Conservation (phyloP, 1,284 basidiomycete genomes). For the Abortiporus biennis region DNA sequence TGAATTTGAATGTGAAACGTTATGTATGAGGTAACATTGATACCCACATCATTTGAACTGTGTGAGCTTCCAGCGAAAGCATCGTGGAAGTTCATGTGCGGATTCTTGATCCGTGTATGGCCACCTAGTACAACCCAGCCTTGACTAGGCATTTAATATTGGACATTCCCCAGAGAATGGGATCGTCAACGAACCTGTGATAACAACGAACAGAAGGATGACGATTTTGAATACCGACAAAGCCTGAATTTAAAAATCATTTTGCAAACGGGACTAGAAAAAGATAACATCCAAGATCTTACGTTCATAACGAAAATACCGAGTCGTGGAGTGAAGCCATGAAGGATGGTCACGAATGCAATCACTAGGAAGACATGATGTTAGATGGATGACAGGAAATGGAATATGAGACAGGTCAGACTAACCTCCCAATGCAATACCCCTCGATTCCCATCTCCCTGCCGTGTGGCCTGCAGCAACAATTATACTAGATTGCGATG, state of each 20-base stretch:
- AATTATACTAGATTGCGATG: conserved; percentile 40
- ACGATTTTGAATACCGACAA: conserved; percentile 61
- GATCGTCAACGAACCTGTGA: conserved; percentile 29
- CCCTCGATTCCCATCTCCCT: conserved; percentile 40
- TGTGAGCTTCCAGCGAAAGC: conserved; percentile 48
- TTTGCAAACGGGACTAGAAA: background rate
- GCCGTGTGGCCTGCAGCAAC: conserved; percentile 32
- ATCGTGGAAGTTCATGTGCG: conserved; percentile 39
- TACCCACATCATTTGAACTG: conserved; percentile 57
- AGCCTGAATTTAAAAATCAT: conserved; percentile 7
- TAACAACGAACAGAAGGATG: conserved; percentile 48
- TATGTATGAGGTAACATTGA: background rate
- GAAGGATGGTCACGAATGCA: conserved; percentile 9
- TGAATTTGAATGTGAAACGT: conserved; percentile 1
- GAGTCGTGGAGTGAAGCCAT: conserved; percentile 12
- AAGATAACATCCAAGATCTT: no score
- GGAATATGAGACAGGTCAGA: conserved; percentile 3
- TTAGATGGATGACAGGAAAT: background rate
- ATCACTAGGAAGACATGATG: conserved; percentile 9
- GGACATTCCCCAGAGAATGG: no score
- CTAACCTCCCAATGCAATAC: conserved; percentile 45
- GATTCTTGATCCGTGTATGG: conserved; percentile 34
- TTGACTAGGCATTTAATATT: conserved; percentile 6
- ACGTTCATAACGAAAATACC: conserved; percentile 16
- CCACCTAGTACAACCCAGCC: conserved; percentile 45